Conservation (phyloP, 2,329 filamentous ascomycete genomes). For the Microcera coccophila region DNA sequence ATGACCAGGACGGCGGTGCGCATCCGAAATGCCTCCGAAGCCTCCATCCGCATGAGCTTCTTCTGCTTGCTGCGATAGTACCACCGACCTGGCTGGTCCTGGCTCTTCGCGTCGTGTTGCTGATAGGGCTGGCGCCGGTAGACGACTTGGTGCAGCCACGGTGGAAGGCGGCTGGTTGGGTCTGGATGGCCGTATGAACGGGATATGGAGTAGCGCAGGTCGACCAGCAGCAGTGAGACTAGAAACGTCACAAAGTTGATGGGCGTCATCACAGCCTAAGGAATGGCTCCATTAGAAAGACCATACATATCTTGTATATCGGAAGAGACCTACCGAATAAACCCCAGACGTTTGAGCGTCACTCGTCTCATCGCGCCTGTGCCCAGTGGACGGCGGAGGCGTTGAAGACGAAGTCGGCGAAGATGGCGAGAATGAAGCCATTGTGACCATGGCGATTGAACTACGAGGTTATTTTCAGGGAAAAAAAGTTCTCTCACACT, state of each 20-base stretch:
- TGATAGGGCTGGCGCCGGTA: slow-evolving; percentile 40
- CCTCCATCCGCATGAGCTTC: slow-evolving; percentile 59
- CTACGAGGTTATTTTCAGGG: neutral
- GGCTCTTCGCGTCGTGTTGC: slow-evolving; percentile 1
- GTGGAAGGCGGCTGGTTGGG: slow-evolving; percentile 29
- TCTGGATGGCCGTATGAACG: slow-evolving; percentile 41
- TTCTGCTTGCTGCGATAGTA: slow-evolving; percentile 56
- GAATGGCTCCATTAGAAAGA: neutral
- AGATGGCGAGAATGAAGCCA: slow-evolving; percentile 3
- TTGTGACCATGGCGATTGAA: neutral
- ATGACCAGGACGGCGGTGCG: slow-evolving; percentile 50
- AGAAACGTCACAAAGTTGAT: slow-evolving; percentile 62
- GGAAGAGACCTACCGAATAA: slow-evolving; percentile 23
- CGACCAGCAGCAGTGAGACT: slow-evolving; percentile 60
- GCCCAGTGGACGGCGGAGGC: neutral
- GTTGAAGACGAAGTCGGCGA: slow-evolving; percentile 5
- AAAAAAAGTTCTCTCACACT: neutral
- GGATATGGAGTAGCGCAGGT: slow-evolving; percentile 51
- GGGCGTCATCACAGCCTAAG: slow-evolving; percentile 55
- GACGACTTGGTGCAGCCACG: slow-evolving; percentile 41
- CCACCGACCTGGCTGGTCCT: slow-evolving; percentile 29
- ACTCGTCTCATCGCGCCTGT: slow-evolving; percentile 2
- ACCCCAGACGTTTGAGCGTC: slow-evolving; percentile 18
- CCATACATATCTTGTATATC: neutral
- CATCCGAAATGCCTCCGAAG: slow-evolving; percentile 60